Evolutionary conservation across 1,284 basidiomycete species (phyloP), one percentile per base, ranked within the genome.

Genomic region (Pyrrhoderma noxium): DNA sequence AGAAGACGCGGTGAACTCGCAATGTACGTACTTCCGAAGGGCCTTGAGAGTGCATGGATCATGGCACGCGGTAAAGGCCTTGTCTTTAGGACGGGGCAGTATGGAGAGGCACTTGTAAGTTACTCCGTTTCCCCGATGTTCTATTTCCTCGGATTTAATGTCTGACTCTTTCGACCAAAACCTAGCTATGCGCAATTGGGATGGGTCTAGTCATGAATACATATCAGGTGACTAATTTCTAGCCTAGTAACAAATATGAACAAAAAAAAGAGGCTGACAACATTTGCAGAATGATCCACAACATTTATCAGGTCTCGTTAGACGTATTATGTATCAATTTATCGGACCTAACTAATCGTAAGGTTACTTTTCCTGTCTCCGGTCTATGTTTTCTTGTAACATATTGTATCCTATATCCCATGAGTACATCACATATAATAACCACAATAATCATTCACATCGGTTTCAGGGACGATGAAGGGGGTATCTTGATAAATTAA

Each of bases 11-110:
- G 80, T 2, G 92, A 95, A 67, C 70, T 95, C 57, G 92, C 94
- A 23, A 94, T 96, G 85, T 99, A 95, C 65, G 92, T 93, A 2
- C 70, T 97, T 37, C 94, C 94, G n/a, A 91, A 93, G 66, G 89
- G 82, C 0, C 66, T 95, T 41, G 92, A 95, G 70, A 88, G 87
- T 51, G 80, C 81, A 9, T 98, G 94, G 93, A 75, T 83, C 1
- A 79, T 85, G 59, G 80, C 85, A 13, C 67, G 89, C 39, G 84
- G 85, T 14, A 80, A 84, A 56, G 85, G 89, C 0, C 82, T 80
- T 68, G 83, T 94, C 19, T 85, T 89, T 68, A 65, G 79, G 68
- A 75, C 90, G 62, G 73, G 90, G 62, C 75, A 82, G 65, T 70
- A 82, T 66, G 82, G 85, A 34, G 78, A 88, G 66, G 67, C 75